Conservation (phyloP, 345 rosid species). For the Sonneratia alba region DNA sequence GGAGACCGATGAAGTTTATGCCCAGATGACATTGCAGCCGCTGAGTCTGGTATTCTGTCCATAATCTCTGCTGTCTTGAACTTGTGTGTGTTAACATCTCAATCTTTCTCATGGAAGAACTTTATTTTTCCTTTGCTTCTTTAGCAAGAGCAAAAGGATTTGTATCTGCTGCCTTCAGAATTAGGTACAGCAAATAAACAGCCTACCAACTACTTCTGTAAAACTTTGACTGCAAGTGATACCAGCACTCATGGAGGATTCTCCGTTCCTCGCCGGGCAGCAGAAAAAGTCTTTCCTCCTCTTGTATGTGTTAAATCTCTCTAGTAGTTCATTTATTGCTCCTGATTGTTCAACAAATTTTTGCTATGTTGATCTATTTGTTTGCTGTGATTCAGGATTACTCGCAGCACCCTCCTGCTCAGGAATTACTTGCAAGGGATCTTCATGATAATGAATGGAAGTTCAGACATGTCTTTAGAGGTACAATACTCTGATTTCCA, state of each 20-base stretch:
- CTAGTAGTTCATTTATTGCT: neutral
- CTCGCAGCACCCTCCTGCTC: conserved; percentile 34
- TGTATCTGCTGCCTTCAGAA: conserved; percentile 31
- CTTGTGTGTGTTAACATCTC: neutral
- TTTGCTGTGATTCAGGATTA: conserved; percentile 22
- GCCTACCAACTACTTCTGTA: conserved; percentile 48
- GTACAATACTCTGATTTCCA: conserved; percentile 6
- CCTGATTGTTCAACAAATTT: neutral
- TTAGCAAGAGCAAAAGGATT: conserved; percentile 41
- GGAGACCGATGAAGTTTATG: conserved; percentile 76
- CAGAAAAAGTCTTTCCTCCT: conserved; percentile 49
- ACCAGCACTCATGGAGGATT: conserved; percentile 51
- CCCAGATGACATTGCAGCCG: conserved; percentile 77
- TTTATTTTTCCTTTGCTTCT: neutral
- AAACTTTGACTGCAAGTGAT: conserved; percentile 46
- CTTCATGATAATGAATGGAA: conserved; percentile 48
- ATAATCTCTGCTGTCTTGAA: neutral
- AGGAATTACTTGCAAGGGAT: conserved; percentile 39
- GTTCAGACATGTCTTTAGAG: conserved; percentile 42
- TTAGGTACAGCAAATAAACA: conserved; percentile 34
- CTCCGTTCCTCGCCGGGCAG: conserved; percentile 51
- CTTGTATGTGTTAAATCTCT: conserved; percentile 25
- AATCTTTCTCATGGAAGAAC: neutral
- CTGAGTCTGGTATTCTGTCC: conserved; percentile 27
- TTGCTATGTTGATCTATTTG: neutral